Percentiles rank a stretch among this genome's conserved stretches.
Conservation (phyloP, 139 green algal genomes). For the Yamagishiella unicocca region DNA sequence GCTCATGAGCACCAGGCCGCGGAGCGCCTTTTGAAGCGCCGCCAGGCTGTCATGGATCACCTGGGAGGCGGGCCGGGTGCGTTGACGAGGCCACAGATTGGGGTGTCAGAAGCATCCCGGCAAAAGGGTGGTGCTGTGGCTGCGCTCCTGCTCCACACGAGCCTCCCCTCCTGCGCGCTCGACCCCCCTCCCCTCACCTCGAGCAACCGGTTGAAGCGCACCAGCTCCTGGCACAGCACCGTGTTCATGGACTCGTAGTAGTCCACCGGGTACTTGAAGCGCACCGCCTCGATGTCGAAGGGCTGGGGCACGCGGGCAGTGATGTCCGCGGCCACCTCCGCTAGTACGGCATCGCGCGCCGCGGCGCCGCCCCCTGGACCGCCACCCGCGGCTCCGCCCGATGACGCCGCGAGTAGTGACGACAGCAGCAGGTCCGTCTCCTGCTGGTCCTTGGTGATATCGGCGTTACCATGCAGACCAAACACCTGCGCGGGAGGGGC, state of each 20-base stretch:
- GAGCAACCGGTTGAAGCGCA: conserved; percentile 84
- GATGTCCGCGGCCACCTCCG: conserved; percentile 75
- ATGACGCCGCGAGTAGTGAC: conserved; percentile 66
- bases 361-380: conserved; percentile 47
- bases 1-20: conserved; percentile 79
- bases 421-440: conserved; percentile 79
- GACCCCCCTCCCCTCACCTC: conserved; percentile 57
- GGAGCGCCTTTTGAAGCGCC: conserved; percentile 60
- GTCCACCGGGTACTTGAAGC: conserved; percentile 80
- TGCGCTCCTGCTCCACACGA: no score
- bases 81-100: no score
- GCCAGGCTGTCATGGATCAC: conserved; percentile 60
- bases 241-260: conserved; percentile 90
- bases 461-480: conserved; percentile 85
- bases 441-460: conserved; percentile 86
- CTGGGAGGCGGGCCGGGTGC: background rate
- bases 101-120: no score
- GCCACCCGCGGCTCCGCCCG: conserved; percentile 28
- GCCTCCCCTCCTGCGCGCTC: no score
- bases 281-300: conserved; percentile 84
- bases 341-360: conserved; percentile 73
- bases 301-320: conserved; percentile 57
- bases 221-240: conserved; percentile 84
- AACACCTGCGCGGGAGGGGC: conserved; percentile 57
- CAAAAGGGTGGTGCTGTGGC: no score